phyloP scores from a whole-genome alignment of 1,284 basidiomycete species.

The Ustilago lituana region DNA sequence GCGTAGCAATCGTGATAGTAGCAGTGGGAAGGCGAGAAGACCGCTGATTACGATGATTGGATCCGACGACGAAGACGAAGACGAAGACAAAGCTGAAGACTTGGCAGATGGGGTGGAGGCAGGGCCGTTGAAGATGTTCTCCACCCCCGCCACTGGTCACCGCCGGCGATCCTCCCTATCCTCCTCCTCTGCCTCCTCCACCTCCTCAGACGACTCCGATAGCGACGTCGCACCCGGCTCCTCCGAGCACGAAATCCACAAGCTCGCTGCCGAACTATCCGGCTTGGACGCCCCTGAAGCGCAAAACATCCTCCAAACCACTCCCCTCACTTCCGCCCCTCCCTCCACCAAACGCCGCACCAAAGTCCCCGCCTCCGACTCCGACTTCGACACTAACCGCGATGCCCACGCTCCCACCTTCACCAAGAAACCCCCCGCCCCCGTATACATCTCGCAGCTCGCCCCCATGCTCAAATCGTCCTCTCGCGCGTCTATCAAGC shows the following conservation, averaged over 20 bases:
- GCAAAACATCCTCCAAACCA: neutral
- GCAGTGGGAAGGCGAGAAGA: neutral
- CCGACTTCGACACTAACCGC: slow-evolving; percentile 11
- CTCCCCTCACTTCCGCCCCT: neutral
- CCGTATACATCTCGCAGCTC: slow-evolving; percentile 68
- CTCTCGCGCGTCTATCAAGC: slow-evolving; percentile 24
- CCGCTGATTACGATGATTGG: slow-evolving; percentile 41
- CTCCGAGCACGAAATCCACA: slow-evolving; percentile 20
- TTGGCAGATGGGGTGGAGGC: neutral
- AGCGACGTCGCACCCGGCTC: slow-evolving; percentile 5
- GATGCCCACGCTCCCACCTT: slow-evolving; percentile 41
- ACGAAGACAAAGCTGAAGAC: too few relatives aligned
- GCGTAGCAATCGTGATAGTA: neutral
- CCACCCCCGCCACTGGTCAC: neutral
- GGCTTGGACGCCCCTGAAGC: slow-evolving; percentile 20
- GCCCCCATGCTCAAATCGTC: slow-evolving; percentile 60
- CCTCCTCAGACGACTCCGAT: slow-evolving; percentile 11
- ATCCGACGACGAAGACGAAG: slow-evolving; percentile 16
- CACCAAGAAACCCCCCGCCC: slow-evolving; percentile 50
- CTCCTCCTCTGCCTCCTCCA: slow-evolving; percentile 25
- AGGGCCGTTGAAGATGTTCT: slow-evolving; percentile 18
- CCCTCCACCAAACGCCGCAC: neutral
- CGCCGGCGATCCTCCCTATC: neutral
- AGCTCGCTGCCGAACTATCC: slow-evolving; percentile 29
- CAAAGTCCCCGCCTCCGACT: too few relatives aligned